phyloP scores from a whole-genome alignment of 768 basidiomycete species.

The Lactifluus piperatus region DNA sequence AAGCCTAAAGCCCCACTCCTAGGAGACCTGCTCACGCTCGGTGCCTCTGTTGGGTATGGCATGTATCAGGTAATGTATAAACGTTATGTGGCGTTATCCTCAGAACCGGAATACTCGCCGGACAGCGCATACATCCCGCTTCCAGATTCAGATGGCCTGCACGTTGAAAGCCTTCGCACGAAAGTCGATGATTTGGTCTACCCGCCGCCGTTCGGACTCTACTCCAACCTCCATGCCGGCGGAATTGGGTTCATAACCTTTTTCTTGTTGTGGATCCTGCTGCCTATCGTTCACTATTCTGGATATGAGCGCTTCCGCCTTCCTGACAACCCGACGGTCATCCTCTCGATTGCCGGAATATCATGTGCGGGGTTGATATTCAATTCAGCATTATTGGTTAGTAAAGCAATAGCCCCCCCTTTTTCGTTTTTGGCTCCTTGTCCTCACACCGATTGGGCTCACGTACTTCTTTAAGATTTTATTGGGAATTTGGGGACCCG shows the following conservation, averaged over 20 bases:
- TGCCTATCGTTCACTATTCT: conserved; percentile 62
- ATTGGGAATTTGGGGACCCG: conserved; percentile 80
- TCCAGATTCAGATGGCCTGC: conserved; percentile 30
- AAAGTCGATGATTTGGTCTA: conserved; percentile 26
- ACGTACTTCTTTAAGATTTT: conserved; percentile 44
- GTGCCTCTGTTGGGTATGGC: conserved; percentile 64
- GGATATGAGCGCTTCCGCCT: conserved; percentile 58
- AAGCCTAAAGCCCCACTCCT: conserved; percentile 46
- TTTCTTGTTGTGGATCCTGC: conserved; percentile 66
- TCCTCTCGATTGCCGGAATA: conserved; percentile 56
- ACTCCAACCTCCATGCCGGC: conserved; percentile 76
- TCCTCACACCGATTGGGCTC: neutral
- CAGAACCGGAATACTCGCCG: conserved; percentile 44
- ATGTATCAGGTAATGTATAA: conserved; percentile 85
- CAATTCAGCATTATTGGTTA: conserved; percentile 91
- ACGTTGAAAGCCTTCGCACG: conserved; percentile 12
- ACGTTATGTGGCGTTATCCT: conserved; percentile 60
- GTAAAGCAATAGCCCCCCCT: conserved; percentile 30
- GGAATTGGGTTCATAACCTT: conserved; percentile 73
- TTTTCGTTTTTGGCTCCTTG: neutral
- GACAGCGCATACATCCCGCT: conserved; percentile 40
- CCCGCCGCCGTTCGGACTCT: conserved; percentile 73
- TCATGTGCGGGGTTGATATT: conserved; percentile 64
- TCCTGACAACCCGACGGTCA: conserved; percentile 42
- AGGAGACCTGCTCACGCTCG: conserved; percentile 66